These are phyloP conservation scores for Ministeria vibrans DNA, from an alignment of 78 protist genomes.

Conservation along the genomic window DNA sequence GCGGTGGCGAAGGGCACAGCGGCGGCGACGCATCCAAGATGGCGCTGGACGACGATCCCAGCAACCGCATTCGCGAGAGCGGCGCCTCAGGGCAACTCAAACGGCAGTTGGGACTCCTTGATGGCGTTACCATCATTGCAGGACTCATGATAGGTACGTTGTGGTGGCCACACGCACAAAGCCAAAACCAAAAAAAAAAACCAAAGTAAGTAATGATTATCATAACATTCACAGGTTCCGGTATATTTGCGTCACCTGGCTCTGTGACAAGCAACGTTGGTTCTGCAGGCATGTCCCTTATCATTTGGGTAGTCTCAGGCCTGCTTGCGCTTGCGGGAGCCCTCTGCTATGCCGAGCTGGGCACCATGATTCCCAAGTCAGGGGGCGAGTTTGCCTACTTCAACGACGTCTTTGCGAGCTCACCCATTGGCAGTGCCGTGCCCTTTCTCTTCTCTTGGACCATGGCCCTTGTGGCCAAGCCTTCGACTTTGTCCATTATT, in stretches of 20 bases:
- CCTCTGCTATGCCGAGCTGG: conserved; percentile 30
- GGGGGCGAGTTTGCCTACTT: conserved; percentile 39
- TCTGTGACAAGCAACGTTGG: not conserved
- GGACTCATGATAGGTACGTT: too few relatives aligned
- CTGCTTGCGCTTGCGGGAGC: conserved; percentile 24
- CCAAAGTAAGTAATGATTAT: too few relatives aligned
- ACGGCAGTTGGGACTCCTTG: too few relatives aligned
- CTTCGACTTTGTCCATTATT: conserved; percentile 13
- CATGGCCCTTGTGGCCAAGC: not conserved
- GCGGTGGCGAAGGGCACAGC: too few relatives aligned
- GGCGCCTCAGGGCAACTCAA: too few relatives aligned
- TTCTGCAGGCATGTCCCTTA: conserved; percentile 9
- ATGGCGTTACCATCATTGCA: too few relatives aligned
- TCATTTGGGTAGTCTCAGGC: conserved; percentile 22
- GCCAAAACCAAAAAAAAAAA: too few relatives aligned
- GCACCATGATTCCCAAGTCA: not conserved
- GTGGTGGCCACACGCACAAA: too few relatives aligned
- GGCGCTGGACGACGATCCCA: too few relatives aligned
- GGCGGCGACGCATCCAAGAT: too few relatives aligned
- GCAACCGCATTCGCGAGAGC: too few relatives aligned
- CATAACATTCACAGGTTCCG: conserved; percentile 32
- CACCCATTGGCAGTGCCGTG: not conserved
- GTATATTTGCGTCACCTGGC: conserved; percentile 29
- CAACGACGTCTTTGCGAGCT: not conserved
- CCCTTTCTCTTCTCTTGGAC: conserved; percentile 27